These are phyloP conservation scores for Fusarium anthophilum DNA, from an alignment of 2,329 filamentous ascomycete species.

Conservation along the genomic window DNA sequence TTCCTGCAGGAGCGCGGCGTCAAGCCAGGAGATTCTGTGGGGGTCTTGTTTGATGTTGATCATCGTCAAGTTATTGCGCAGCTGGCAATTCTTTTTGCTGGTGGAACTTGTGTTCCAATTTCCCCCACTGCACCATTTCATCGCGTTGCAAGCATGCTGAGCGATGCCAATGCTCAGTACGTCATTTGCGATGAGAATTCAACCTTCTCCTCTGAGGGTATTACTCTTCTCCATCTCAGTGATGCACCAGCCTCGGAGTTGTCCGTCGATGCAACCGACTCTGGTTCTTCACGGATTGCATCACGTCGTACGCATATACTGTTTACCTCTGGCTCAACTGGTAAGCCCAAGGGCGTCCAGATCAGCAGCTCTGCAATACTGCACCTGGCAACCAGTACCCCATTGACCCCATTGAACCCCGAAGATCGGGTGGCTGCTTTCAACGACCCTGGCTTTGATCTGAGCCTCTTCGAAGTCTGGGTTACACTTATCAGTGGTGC, in stretches of 20 bases:
- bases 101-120: background rate
- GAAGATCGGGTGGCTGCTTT: background rate
- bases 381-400: background rate
- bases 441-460: background rate
- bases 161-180: background rate
- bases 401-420: background rate
- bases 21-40: background rate
- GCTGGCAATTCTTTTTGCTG: background rate
- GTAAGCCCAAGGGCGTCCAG: background rate
- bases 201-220: background rate
- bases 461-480: conserved; percentile 1
- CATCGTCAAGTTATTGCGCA: background rate
- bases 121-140: background rate
- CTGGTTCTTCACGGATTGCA: background rate
- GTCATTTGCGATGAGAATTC: background rate
- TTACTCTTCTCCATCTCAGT: background rate
- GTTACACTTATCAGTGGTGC: background rate
- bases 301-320: background rate
- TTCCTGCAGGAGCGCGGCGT: background rate
- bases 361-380: background rate
- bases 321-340: background rate
- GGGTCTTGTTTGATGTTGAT: background rate
- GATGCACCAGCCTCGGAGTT: background rate
- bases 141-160: background rate
- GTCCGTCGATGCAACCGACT: rapidly evolving